A percentile compares a stretch with the other conserved stretches of the same genome.
phyloP scores from a whole-genome alignment of 1,139 yeast genomes.

The Suhomyces bokatorum region DNA sequence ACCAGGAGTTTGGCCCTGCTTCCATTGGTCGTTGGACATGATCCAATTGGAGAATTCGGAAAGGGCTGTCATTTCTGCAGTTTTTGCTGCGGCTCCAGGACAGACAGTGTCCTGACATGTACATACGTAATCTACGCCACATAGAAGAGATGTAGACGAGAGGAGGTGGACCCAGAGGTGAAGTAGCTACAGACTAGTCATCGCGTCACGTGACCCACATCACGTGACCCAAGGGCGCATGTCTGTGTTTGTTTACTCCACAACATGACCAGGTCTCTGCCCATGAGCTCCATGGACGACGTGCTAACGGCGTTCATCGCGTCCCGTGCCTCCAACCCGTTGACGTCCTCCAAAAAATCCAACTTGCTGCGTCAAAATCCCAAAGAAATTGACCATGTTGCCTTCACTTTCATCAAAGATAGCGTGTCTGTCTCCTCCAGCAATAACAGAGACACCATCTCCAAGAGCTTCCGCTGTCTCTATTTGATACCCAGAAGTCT shows the following conservation, averaged over 20 bases:
- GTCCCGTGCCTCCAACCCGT: slow-evolving; percentile 10
- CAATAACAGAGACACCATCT: slow-evolving; percentile 10
- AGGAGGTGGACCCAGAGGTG: too few relatives aligned
- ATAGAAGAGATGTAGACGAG: not conserved
- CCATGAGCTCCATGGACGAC: slow-evolving; percentile 6
- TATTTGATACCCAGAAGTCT: slow-evolving; percentile 15
- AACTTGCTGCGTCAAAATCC: slow-evolving; percentile 12
- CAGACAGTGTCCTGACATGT: not conserved
- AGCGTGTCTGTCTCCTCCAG: slow-evolving; percentile 4
- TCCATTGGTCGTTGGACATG: not conserved
- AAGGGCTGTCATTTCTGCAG: too few relatives aligned
- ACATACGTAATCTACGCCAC: not conserved
- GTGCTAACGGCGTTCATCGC: slow-evolving; percentile 10
- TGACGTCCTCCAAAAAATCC: slow-evolving; percentile 13
- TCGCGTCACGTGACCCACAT: not conserved
- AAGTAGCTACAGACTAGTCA: not conserved
- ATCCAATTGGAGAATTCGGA: not conserved
- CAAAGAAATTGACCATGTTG: slow-evolving; percentile 15
- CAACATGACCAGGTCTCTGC: not conserved
- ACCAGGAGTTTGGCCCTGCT: not conserved
- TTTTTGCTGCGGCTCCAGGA: too few relatives aligned
- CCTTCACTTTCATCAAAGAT: slow-evolving; percentile 12
- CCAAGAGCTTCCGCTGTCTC: slow-evolving; percentile 23
- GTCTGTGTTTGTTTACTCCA: slow-evolving; percentile 12
- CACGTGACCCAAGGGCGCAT: slow-evolving; percentile 5